Conservation (phyloP, 805 yeast species). For the Metschnikowia picachoensis region DNA sequence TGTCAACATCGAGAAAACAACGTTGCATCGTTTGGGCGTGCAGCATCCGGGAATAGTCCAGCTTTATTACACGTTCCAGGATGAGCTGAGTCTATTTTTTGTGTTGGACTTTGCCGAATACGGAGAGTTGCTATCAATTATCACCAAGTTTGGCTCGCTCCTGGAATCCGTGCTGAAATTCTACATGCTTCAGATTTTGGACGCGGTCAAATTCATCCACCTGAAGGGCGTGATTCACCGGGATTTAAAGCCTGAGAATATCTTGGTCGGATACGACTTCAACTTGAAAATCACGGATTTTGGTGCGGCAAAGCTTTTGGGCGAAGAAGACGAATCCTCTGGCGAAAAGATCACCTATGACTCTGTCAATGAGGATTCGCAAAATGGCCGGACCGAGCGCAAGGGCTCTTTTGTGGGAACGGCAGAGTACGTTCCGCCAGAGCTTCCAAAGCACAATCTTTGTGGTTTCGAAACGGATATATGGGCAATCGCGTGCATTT, state of each 20-base stretch:
- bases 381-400: slow-evolving; percentile 19
- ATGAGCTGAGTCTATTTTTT: slow-evolving; percentile 78
- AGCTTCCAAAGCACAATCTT: slow-evolving; percentile 67
- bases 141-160: slow-evolving; percentile 73
- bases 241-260: slow-evolving; percentile 93
- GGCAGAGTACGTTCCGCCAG: slow-evolving; percentile 96
- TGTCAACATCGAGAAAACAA: slow-evolving; percentile 91
- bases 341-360: slow-evolving; percentile 32
- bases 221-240: slow-evolving; percentile 87
- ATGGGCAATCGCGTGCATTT: slow-evolving; percentile 94
- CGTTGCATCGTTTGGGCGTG: slow-evolving; percentile 79
- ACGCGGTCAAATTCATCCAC: slow-evolving; percentile 86
- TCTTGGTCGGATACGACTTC: slow-evolving; percentile 79
- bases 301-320: slow-evolving; percentile 89
- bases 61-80: slow-evolving; percentile 91
- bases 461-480: slow-evolving; percentile 83
- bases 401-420: slow-evolving; percentile 88
- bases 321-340: slow-evolving; percentile 29
- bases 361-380: slow-evolving; percentile 26
- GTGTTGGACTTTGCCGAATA: slow-evolving; percentile 92
- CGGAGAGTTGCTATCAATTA: slow-evolving; percentile 84
- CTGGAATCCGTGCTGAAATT: slow-evolving; percentile 73
- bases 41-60: slow-evolving; percentile 92
- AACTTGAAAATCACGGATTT: slow-evolving; percentile 91
- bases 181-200: slow-evolving; percentile 84